phyloP scores from a whole-genome alignment of 2,329 filamentous ascomycete species.

The Bimuria novae-zelandiae region DNA sequence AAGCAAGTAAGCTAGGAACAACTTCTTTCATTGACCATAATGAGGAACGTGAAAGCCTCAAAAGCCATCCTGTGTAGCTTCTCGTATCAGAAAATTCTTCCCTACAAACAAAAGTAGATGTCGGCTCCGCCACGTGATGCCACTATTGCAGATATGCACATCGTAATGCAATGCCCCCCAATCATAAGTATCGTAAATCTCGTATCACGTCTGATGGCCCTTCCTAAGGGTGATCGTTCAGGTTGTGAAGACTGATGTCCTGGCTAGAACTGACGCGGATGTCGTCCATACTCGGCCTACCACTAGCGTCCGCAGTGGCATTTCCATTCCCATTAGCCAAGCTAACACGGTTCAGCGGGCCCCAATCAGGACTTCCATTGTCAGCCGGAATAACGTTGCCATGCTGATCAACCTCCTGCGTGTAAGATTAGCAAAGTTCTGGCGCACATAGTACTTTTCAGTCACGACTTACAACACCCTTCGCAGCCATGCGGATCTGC shows the following conservation, averaged over 20 bases:
- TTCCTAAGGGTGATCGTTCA: conserved; percentile 45
- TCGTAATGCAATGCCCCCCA: neutral
- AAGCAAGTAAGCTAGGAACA: too few relatives aligned
- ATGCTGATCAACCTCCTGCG: conserved; percentile 55
- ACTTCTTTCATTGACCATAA: too few relatives aligned
- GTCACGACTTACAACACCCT: conserved; percentile 55
- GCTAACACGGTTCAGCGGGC: conserved; percentile 25
- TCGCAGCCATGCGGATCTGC: conserved; percentile 66
- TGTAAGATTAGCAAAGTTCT: conserved; percentile 13
- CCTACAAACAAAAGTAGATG: too few relatives aligned
- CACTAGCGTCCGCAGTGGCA: conserved; percentile 6
- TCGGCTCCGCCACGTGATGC: neutral
- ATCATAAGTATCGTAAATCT: neutral
- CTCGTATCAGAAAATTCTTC: too few relatives aligned
- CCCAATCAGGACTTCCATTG: conserved; percentile 30
- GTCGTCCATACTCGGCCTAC: conserved; percentile 26
- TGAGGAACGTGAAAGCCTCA: too few relatives aligned
- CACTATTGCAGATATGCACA: neutral
- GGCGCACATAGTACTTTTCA: too few relatives aligned
- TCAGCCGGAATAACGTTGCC: conserved; percentile 62
- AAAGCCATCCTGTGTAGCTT: too few relatives aligned
- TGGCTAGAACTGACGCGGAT: conserved; percentile 52
- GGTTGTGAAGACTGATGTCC: conserved; percentile 67
- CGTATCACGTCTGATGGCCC: neutral
- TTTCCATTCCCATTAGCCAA: conserved; percentile 21